Percentiles rank a stretch among this genome's conserved stretches.
Evolutionary conservation across 2,329 filamentous ascomycete genomes (phyloP).

Genomic region (Aspergillus udagawae): DNA sequence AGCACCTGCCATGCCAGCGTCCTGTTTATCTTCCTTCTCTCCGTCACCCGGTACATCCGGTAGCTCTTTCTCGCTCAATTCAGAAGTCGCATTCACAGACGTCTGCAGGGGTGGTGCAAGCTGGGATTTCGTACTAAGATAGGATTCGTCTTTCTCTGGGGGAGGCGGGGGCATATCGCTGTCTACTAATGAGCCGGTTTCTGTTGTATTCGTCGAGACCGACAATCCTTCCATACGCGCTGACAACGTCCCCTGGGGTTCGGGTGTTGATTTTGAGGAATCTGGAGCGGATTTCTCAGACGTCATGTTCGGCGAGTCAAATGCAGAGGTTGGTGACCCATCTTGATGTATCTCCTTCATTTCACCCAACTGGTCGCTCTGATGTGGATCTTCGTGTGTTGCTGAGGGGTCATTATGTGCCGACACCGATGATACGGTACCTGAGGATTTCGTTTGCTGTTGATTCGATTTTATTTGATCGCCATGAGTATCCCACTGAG

Average conservation of each 20-base stretch:
- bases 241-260: conserved; percentile 22
- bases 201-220: conserved; percentile 22
- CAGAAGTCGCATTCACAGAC: conserved; percentile 35
- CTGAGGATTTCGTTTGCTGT: conserved; percentile 20
- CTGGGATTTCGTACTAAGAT: conserved; percentile 42
- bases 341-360: conserved; percentile 12
- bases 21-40: conserved; percentile 43
- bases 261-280: conserved; percentile 8
- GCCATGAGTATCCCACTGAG: conserved; percentile 14
- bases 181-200: conserved; percentile 11
- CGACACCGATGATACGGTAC: conserved; percentile 14
- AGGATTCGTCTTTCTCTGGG: conserved; percentile 50
- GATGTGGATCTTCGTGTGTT: conserved; percentile 1
- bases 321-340: conserved; percentile 1
- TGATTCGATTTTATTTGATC: conserved; percentile 16
- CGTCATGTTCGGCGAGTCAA: conserved; percentile 3
- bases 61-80: conserved; percentile 37
- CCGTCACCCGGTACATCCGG: conserved; percentile 30
- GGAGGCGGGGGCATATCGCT: conserved; percentile 42
- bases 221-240: conserved; percentile 30
- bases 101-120: conserved; percentile 35
- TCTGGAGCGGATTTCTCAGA: conserved; percentile 7
- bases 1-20: conserved; percentile 54
- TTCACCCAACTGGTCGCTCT: conserved; percentile 7
- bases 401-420: conserved; percentile 16